Conservation (phyloP, 1,284 basidiomycete genomes). For the Fomitopsis pinicola region DNA sequence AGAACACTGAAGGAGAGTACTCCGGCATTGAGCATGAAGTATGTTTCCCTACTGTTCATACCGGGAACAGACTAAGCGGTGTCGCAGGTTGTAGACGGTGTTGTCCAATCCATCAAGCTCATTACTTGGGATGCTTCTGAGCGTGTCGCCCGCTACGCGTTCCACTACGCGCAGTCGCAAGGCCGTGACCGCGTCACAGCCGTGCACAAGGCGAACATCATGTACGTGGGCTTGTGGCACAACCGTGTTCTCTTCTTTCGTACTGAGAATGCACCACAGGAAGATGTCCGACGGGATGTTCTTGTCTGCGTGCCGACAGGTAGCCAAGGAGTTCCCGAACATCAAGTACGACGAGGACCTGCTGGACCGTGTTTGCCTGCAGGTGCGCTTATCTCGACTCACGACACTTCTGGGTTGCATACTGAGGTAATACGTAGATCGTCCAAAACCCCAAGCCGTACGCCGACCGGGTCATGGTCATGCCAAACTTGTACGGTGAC, state of each 20-base stretch:
- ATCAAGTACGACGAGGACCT: conserved; percentile 97
- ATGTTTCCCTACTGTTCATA: conserved; percentile 11
- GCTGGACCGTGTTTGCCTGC: conserved; percentile 93
- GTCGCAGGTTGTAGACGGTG: conserved; percentile 85
- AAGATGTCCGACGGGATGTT: conserved; percentile 99
- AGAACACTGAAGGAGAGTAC: conserved; percentile 99
- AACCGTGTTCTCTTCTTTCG: background rate
- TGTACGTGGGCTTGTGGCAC: conserved; percentile 46
- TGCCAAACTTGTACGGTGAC: conserved; percentile 98
- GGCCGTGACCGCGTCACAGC: conserved; percentile 94
- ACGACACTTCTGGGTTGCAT: background rate
- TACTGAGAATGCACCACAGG: conserved; percentile 38
- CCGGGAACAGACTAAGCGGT: conserved; percentile 5
- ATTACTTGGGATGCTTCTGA: conserved; percentile 99
- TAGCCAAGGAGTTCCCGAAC: conserved; percentile 94
- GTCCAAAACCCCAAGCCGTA: conserved; percentile 93
- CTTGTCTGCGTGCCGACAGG: conserved; percentile 94
- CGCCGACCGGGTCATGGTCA: conserved; percentile 98
- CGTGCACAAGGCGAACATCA: conserved; percentile 99
- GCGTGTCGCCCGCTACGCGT: conserved; percentile 97
- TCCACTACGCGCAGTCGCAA: conserved; percentile 91
- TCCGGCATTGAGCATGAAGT: conserved; percentile 99
- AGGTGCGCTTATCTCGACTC: conserved; percentile 41
- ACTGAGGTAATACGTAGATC: conserved; percentile 41
- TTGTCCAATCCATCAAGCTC: conserved; percentile 99